These are phyloP conservation scores for Boletus edulis DNA, from an alignment of 768 basidiomycete species.

Conservation along the genomic window DNA sequence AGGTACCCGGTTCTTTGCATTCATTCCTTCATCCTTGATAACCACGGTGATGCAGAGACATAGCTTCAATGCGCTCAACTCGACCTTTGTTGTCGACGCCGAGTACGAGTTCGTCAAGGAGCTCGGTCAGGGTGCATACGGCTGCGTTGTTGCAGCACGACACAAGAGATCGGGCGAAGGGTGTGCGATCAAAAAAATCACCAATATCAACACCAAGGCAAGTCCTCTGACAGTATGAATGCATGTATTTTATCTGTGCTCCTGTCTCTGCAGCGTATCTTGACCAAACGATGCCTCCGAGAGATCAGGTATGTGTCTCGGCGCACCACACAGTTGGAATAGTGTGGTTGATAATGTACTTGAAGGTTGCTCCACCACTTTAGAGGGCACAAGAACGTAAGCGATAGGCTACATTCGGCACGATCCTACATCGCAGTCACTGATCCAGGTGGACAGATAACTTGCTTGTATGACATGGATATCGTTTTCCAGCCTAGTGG, in stretches of 20 bases:
- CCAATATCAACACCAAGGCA: slow-evolving; percentile 89
- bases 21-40: slow-evolving; percentile 5
- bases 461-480: slow-evolving; percentile 97
- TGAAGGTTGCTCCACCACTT: slow-evolving; percentile 91
- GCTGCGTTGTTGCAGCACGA: slow-evolving; percentile 84
- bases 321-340: background rate
- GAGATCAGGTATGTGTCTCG: slow-evolving; percentile 74
- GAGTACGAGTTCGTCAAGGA: slow-evolving; percentile 96
- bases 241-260: slow-evolving; percentile 11
- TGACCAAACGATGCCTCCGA: slow-evolving; percentile 93
- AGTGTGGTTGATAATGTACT: slow-evolving; percentile 13
- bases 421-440: background rate
- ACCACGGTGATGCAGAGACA: slow-evolving; percentile 60
- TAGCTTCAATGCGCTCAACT: slow-evolving; percentile 80
- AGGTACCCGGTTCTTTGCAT: background rate
- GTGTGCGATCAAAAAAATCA: slow-evolving; percentile 96
- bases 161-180: slow-evolving; percentile 83
- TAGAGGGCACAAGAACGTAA: slow-evolving; percentile 96
- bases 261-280: slow-evolving; percentile 61
- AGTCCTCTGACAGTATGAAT: slow-evolving; percentile 10
- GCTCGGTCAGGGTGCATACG: slow-evolving; percentile 94
- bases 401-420: slow-evolving; percentile 22
- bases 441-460: slow-evolving; percentile 59
- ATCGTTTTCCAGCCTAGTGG: slow-evolving; percentile 90
- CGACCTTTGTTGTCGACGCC: slow-evolving; percentile 82